Percentiles rank a stretch among this genome's conserved stretches.
Evolutionary conservation across 164 flowering plant genomes (phyloP).

Genomic region (Berberis vulgaris): DNA sequence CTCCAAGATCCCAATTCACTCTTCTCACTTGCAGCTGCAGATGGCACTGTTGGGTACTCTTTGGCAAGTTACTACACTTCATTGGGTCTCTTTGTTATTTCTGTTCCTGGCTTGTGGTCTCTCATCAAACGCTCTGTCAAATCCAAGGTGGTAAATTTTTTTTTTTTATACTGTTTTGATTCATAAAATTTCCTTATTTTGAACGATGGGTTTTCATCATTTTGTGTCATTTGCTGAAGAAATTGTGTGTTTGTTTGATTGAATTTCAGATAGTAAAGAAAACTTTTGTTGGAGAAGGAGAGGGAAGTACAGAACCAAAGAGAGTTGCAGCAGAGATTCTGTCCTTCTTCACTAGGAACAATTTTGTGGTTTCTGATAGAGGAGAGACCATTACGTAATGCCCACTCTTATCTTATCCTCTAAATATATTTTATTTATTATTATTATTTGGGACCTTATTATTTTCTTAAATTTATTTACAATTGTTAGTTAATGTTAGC

Average conservation of each 20-base stretch:
- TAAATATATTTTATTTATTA: neutral
- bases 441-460: too few relatives aligned
- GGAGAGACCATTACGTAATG: conserved; percentile 80
- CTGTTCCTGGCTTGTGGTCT: conserved; percentile 98
- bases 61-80: conserved; percentile 94
- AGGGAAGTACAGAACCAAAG: conserved; percentile 45
- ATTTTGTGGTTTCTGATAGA: conserved; percentile 70
- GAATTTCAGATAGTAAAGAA: conserved; percentile 70
- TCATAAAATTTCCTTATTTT: neutral
- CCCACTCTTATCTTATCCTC: neutral
- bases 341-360: conserved; percentile 86
- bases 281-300: conserved; percentile 60
- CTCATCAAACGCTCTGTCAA: conserved; percentile 99
- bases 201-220: neutral
- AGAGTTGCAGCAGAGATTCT: conserved; percentile 82
- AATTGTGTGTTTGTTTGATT: neutral
- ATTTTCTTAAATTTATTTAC: too few relatives aligned
- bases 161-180: neutral
- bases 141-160: conserved; percentile 53
- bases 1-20: conserved; percentile 13
- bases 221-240: neutral
- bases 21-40: conserved; percentile 45
- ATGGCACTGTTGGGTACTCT: conserved; percentile 54
- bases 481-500: too few relatives aligned
- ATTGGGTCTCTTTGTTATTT: conserved; percentile 84